Evolutionary conservation across 192 early-diverging fungal genomes (phyloP), one percentile per base, ranked within the genome.

Genomic region (Backusella westeae): DNA sequence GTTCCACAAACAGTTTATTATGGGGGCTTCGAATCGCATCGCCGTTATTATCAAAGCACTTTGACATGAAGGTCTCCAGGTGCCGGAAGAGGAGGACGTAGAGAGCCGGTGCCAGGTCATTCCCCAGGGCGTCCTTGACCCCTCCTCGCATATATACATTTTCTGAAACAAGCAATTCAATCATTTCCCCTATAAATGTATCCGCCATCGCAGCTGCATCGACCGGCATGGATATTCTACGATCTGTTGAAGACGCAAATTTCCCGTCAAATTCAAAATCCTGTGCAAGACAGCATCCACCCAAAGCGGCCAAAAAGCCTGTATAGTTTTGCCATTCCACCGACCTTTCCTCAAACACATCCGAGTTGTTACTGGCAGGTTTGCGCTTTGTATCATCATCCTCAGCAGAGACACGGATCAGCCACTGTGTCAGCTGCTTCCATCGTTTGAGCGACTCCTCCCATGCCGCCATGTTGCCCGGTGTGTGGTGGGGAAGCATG

Each of bases 381-480:
- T 2, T 4, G 56, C 15, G 10, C 1, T 74, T 73, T 19, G 32
- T 32, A 32, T 6, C 41, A 10, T 39, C 38, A 10, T 73, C 77
- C 10, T 78, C 77, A 15, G 53, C 4, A 19, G 63, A 32, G 32
- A 32, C 44, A 26, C 63, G 71, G 39, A 38, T 34, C 12, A 78
- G 46, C 19, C 34, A 32, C 26, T 72, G 67, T 0, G 81, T 91
- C 9, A 94, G 78, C 1, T 77, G 78, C 65, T 88, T 87, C 94
- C 94, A 96, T 8, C 90, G 84, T 41, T 84, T 82, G 71, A 89
- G 95, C 3, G 92, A 82, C 74, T 96, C 94, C 75, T 94, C 92
- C 91, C 92, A 95, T 4, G 94, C 94, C 0, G 87, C 89, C 69
- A 94, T 79, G 71, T 89, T 92, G 32, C 93, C 94, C n/a, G 88